These are phyloP conservation scores for Physaria fendleri DNA, from an alignment of 345 rosid species.

Conservation along the genomic window DNA sequence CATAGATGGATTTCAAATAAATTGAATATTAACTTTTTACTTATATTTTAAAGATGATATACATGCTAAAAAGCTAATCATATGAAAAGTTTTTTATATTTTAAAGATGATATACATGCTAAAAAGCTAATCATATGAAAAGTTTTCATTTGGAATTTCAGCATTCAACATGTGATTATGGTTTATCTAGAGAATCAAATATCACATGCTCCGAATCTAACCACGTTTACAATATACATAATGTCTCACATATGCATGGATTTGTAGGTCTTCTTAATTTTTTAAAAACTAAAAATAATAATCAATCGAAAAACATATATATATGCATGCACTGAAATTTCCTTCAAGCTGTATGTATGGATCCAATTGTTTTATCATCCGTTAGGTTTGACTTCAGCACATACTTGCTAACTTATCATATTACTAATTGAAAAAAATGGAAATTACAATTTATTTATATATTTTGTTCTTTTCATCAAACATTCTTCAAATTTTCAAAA, in stretches of 20 bases:
- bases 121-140: background rate
- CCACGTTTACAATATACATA: background rate
- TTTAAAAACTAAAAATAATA: background rate
- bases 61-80: too few relatives aligned
- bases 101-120: background rate
- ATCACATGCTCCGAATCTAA: conserved; percentile 26
- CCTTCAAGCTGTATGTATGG: background rate
- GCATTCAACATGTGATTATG: background rate
- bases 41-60: background rate
- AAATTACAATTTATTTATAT: too few relatives aligned
- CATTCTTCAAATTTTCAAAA: background rate
- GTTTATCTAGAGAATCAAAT: conserved; percentile 18
- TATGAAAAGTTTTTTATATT: too few relatives aligned
- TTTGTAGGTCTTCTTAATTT: background rate
- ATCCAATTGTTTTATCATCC: background rate
- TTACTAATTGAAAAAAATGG: too few relatives aligned
- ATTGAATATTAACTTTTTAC: background rate
- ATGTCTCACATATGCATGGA: conserved; percentile 7
- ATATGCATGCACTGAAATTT: background rate
- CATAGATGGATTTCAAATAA: background rate
- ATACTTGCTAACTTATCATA: too few relatives aligned
- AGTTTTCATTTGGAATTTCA: conserved; percentile 13
- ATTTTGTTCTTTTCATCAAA: background rate
- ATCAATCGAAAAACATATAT: background rate
- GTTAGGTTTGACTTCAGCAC: too few relatives aligned